Conservation (phyloP, 129 eudicot species). For the Escallonia rubra region DNA sequence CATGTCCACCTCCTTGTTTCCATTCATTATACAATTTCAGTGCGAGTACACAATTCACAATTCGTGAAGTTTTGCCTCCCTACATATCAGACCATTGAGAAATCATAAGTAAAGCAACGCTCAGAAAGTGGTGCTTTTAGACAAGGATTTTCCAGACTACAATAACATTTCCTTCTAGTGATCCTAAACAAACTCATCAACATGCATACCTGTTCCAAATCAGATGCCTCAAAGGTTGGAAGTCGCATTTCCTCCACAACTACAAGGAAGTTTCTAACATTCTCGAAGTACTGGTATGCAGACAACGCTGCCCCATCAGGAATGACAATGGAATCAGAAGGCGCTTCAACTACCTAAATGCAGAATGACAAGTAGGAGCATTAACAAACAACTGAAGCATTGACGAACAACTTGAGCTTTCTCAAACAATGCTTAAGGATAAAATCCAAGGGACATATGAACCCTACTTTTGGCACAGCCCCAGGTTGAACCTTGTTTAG, state of each 20-base stretch:
- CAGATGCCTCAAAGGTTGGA: conserved; percentile 84
- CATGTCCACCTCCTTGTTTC: conserved; percentile 64
- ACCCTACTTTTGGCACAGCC: conserved; percentile 60
- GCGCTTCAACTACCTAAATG: conserved; percentile 61
- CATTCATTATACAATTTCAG: conserved; percentile 64
- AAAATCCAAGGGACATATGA: conserved; percentile 4
- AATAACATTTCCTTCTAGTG: background rate
- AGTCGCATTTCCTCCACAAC: conserved; percentile 59
- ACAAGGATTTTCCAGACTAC: background rate
- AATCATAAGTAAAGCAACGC: conserved; percentile 2
- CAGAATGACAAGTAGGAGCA: background rate
- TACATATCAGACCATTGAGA: conserved; percentile 12
- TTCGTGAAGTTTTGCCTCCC: conserved; percentile 80
- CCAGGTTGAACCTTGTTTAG: conserved; percentile 75
- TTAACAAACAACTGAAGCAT: background rate
- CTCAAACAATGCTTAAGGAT: background rate
- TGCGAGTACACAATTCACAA: conserved; percentile 76
- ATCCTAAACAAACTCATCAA: background rate
- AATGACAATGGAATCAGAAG: conserved; percentile 43
- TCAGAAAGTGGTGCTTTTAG: conserved; percentile 1
- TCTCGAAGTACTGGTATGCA: conserved; percentile 71
- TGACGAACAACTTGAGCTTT: background rate
- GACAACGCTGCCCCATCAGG: conserved; percentile 91
- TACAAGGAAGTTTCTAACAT: conserved; percentile 66
- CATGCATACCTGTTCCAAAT: conserved; percentile 66